A percentile compares a stretch with the other conserved stretches of the same genome.
phyloP scores from a whole-genome alignment of 306 rosid species.

The Dalbergia cultrata region DNA sequence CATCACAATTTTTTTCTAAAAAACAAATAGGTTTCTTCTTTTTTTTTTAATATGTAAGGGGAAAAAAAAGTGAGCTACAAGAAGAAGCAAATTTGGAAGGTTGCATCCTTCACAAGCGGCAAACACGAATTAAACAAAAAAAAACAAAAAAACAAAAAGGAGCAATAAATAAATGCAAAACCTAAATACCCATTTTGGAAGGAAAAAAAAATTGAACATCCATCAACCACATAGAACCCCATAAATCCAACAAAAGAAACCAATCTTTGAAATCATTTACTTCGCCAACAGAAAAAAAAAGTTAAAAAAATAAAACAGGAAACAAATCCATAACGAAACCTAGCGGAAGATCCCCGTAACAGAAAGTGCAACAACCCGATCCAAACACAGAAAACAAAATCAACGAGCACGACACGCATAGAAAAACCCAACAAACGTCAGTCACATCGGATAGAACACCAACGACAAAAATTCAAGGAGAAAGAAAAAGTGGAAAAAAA shows the following conservation, averaged over 20 bases:
- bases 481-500: not conserved
- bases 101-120: not conserved
- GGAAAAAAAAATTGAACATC: slow-evolving; percentile 26
- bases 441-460: slow-evolving; percentile 20
- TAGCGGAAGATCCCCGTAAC: slow-evolving; percentile 42
- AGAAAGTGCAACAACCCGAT: slow-evolving; percentile 49
- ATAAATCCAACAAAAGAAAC: slow-evolving; percentile 30
- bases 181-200: slow-evolving; percentile 12
- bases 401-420: slow-evolving; percentile 19
- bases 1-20: not conserved
- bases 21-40: not conserved
- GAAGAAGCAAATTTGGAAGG: slow-evolving; percentile 18
- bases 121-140: slow-evolving; percentile 5
- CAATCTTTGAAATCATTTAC: slow-evolving; percentile 17
- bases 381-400: slow-evolving; percentile 41
- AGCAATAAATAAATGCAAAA: slow-evolving; percentile 34
- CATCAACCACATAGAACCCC: slow-evolving; percentile 23
- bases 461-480: not conserved
- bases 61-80: not conserved
- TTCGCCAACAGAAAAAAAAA: not conserved
- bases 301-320: not conserved
- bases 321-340: slow-evolving; percentile 14
- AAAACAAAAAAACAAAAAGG: not conserved
- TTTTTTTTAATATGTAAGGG: not conserved
- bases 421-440: not conserved